Conservation (phyloP, 2,329 filamentous ascomycete species). For the Venturia nashicola region DNA sequence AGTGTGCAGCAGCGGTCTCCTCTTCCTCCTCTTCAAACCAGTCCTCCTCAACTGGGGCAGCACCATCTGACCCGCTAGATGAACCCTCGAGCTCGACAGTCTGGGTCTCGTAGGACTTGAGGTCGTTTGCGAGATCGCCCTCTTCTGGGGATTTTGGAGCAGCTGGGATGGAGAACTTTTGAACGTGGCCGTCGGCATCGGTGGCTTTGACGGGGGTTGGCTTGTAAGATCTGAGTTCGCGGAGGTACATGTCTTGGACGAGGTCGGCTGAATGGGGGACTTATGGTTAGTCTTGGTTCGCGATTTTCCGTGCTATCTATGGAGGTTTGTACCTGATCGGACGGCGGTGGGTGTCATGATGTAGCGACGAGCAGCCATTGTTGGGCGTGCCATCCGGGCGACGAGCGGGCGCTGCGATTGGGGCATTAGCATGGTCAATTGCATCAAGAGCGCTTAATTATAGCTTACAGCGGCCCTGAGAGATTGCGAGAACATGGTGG, state of each 20-base stretch:
- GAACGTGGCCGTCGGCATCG: conserved; percentile 82
- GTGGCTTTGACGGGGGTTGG: conserved; percentile 66
- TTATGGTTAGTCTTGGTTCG: not conserved
- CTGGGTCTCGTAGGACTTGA: conserved; percentile 91
- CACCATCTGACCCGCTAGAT: conserved; percentile 47
- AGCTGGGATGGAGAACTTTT: conserved; percentile 71
- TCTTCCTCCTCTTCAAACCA: conserved; percentile 69
- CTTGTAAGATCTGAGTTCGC: conserved; percentile 95
- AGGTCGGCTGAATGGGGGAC: conserved; percentile 62
- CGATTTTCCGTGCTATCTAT: not conserved
- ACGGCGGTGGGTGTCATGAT: conserved; percentile 50
- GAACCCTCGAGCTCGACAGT: conserved; percentile 90
- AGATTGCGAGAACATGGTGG: conserved; percentile 46
- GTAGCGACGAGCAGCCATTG: conserved; percentile 45
- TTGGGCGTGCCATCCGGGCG: conserved; percentile 47
- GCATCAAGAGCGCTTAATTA: conserved; percentile 9
- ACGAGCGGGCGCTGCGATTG: conserved; percentile 45
- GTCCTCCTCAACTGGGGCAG: conserved; percentile 50
- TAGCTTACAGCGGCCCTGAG: conserved; percentile 46
- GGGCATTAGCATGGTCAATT: conserved; percentile 17
- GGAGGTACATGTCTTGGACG: conserved; percentile 95
- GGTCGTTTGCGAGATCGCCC: conserved; percentile 76
- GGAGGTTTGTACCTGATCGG: conserved; percentile 42
- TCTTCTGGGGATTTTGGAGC: conserved; percentile 85
- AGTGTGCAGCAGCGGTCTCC: conserved; percentile 13